phyloP scores from a whole-genome alignment of 78 protist species.

The Dictyostelium citrinum region DNA sequence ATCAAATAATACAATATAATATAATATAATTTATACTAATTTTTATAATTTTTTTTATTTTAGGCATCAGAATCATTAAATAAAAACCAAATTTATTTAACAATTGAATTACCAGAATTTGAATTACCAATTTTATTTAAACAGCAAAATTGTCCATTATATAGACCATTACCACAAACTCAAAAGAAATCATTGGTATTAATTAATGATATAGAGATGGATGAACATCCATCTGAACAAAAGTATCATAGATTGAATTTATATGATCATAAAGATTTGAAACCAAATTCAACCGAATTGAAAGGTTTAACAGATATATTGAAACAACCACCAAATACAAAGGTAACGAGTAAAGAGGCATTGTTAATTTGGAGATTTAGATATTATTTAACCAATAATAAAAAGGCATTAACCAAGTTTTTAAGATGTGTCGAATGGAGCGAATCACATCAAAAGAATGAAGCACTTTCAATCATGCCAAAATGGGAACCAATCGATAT shows the following conservation, averaged over 20 bases:
- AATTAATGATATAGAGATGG: constrained; percentile 57
- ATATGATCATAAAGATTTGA: constrained; percentile 57
- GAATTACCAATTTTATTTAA: constrained; percentile 64
- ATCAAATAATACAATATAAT: not conserved
- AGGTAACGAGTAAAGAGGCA: constrained; percentile 13
- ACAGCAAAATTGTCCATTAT: constrained; percentile 35
- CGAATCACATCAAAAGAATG: constrained; percentile 80
- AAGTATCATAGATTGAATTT: constrained; percentile 58
- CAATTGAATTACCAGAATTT: constrained; percentile 77
- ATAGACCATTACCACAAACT: not conserved
- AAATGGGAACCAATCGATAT: constrained; percentile 64
- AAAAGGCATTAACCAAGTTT: constrained; percentile 92
- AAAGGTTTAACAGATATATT: constrained; percentile 21
- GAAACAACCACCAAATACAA: constrained; percentile 61
- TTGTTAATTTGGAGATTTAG: constrained; percentile 87
- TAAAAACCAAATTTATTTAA: constrained; percentile 40
- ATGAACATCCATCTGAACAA: constrained; percentile 66
- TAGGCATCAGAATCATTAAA: constrained; percentile 50
- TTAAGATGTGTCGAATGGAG: constrained; percentile 94
- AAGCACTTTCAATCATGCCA: constrained; percentile 69
- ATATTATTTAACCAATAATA: constrained; percentile 82
- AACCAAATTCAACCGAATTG: constrained; percentile 46
- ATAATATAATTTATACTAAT: too few species aligned
- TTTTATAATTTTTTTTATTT: not conserved
- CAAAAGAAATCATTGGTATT: constrained; percentile 40